Conservation (phyloP, 768 basidiomycete genomes). For the Boletus coccyginus region DNA sequence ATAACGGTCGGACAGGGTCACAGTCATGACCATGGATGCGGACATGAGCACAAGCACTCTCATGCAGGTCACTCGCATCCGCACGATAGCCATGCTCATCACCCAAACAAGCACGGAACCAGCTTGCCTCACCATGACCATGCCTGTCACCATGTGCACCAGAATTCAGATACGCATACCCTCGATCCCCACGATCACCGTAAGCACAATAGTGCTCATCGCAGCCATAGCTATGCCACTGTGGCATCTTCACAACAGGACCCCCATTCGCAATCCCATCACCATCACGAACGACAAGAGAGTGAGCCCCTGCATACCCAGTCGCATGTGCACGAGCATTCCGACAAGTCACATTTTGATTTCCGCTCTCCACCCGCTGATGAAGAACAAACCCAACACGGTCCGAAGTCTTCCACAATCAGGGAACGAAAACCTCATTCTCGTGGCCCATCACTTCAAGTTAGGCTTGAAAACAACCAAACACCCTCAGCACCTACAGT, state of each 20-base stretch:
- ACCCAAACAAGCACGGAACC: slow-evolving; percentile 13
- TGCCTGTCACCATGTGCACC: slow-evolving; percentile 26
- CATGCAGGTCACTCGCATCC: slow-evolving; percentile 35
- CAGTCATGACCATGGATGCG: slow-evolving; percentile 12
- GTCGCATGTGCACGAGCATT: slow-evolving; percentile 29
- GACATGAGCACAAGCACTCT: slow-evolving; percentile 30
- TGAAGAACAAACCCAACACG: slow-evolving; percentile 5
- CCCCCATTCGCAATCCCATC: slow-evolving; percentile 29
- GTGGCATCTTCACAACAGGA: slow-evolving; percentile 8
- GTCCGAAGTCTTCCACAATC: slow-evolving; percentile 14
- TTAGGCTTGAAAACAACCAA: slow-evolving; percentile 26
- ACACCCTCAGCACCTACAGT: slow-evolving; percentile 16
- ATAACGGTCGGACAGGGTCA: slow-evolving; percentile 16
- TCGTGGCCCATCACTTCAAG: slow-evolving; percentile 40
- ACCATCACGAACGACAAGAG: slow-evolving; percentile 23
- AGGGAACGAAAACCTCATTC: slow-evolving; percentile 37
- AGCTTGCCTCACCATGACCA: slow-evolving; percentile 17
- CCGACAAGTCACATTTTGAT: slow-evolving; percentile 19
- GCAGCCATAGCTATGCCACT: slow-evolving; percentile 16
- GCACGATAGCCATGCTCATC: slow-evolving; percentile 29
- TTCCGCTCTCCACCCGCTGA: slow-evolving; percentile 10
- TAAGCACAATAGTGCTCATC: slow-evolving; percentile 10
- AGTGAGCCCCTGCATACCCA: slow-evolving; percentile 24
- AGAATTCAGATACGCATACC: slow-evolving; percentile 10
- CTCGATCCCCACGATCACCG: slow-evolving; percentile 9